Evolutionary conservation across 192 early-diverging fungal species (phyloP).

Genomic region (Funneliformis geosporum): DNA sequence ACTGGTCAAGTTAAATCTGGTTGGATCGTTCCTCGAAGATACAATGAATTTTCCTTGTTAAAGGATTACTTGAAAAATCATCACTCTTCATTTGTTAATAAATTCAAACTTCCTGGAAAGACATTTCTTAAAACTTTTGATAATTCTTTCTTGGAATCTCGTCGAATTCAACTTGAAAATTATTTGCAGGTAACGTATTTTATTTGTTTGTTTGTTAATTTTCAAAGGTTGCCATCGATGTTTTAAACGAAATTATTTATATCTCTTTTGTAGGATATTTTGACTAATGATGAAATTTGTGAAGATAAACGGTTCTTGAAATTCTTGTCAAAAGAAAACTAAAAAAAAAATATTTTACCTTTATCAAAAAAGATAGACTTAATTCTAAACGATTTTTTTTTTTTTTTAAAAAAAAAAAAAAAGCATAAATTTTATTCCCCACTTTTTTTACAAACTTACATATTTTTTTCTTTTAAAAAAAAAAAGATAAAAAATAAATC

Average conservation of each 20-base stretch:
- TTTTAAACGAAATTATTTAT: background rate
- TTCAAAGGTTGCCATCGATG: too few species aligned
- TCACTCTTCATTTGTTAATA: background rate
- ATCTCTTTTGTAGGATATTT: background rate
- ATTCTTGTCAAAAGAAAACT: background rate
- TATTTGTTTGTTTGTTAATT: too few species aligned
- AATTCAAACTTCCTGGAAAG: conserved; percentile 1
- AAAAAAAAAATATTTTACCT: background rate
- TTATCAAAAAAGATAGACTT: too few species aligned
- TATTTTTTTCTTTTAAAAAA: too few species aligned
- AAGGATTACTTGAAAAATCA: background rate
- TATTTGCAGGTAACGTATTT: background rate
- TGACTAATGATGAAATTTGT: background rate
- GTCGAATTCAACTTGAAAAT: background rate
- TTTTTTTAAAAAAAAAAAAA: too few species aligned
- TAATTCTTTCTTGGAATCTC: background rate
- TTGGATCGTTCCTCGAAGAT: conserved; percentile 7
- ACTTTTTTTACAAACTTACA: too few species aligned
- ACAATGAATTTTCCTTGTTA: background rate
- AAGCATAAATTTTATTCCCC: too few species aligned
- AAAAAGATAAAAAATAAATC: too few species aligned
- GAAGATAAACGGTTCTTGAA: background rate
- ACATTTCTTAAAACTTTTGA: background rate
- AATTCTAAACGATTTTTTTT: too few species aligned
- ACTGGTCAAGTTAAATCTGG: background rate